These are phyloP conservation scores for Penstemon newberryi DNA, from an alignment of 257 asterid genomes.

Conservation along the genomic window DNA sequence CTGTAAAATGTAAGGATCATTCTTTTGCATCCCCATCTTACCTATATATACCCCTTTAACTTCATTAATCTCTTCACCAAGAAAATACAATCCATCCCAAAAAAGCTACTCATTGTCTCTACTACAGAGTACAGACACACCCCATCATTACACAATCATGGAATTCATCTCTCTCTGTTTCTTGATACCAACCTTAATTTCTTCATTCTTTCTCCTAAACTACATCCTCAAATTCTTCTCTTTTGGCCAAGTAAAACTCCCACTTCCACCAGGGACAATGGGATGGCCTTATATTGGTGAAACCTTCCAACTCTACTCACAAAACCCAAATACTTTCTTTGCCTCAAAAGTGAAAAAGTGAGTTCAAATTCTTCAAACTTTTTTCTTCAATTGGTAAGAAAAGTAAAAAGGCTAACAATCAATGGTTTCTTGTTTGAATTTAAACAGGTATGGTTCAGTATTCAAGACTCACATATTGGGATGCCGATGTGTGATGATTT, in stretches of 20 bases:
- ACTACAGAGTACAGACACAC: not conserved
- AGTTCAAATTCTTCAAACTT: constrained; percentile 21
- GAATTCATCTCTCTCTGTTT: constrained; percentile 40
- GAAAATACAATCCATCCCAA: not conserved
- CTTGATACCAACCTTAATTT: constrained; percentile 22
- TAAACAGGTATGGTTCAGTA: constrained; percentile 67
- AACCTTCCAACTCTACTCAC: constrained; percentile 76
- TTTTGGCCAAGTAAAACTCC: constrained; percentile 37
- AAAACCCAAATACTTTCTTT: constrained; percentile 73
- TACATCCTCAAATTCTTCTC: constrained; percentile 33
- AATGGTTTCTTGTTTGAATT: constrained; percentile 2
- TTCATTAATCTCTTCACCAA: constrained; percentile 25
- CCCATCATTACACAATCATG: constrained; percentile 36
- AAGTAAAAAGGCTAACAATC: not conserved
- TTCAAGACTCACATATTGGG: constrained; percentile 80
- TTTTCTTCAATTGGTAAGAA: not conserved
- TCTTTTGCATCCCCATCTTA: not conserved
- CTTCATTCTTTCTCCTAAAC: constrained; percentile 24
- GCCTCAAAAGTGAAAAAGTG: constrained; percentile 73
- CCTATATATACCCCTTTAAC: constrained; percentile 47
- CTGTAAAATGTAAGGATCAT: constrained; percentile 50
- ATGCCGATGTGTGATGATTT: constrained; percentile 71
- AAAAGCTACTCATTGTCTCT: constrained; percentile 4
- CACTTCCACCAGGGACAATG: constrained; percentile 82
- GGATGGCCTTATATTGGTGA: constrained; percentile 88